Evolutionary conservation across 2,329 filamentous ascomycete genomes (phyloP).

Genomic region (Colletotrichum filicis): DNA sequence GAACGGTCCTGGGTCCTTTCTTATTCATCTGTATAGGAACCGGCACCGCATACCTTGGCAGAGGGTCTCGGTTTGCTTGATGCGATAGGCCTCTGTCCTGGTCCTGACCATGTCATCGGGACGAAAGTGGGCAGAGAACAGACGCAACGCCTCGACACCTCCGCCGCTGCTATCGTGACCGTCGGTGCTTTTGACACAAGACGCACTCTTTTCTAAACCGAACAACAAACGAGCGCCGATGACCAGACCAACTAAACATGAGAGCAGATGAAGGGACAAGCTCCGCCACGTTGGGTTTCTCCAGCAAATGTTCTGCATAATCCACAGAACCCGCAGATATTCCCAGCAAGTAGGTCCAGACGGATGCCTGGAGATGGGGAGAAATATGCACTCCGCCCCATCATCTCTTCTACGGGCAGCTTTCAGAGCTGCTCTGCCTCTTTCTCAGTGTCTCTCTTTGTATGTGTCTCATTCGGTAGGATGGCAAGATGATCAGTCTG

Average conservation of each 20-base stretch:
- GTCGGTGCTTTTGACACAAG: constrained; percentile 31
- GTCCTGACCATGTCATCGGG: not conserved
- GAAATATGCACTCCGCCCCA: constrained; percentile 22
- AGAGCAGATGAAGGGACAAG: constrained; percentile 30
- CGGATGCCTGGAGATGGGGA: constrained; percentile 18
- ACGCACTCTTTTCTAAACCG: constrained; percentile 26
- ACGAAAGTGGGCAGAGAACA: constrained; percentile 18
- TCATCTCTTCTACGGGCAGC: constrained; percentile 34
- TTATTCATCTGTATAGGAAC: not conserved
- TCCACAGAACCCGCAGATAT: not conserved
- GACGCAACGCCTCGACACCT: constrained; percentile 27
- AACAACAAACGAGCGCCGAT: constrained; percentile 33
- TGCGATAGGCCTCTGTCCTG: not conserved
- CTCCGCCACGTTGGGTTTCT: constrained; percentile 28
- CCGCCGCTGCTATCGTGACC: constrained; percentile 18
- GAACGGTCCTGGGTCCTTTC: not conserved
- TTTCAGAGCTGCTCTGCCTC: not conserved
- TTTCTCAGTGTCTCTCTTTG: not conserved
- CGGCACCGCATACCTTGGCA: not conserved
- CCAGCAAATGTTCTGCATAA: not conserved
- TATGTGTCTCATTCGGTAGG: not conserved
- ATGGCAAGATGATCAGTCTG: not conserved
- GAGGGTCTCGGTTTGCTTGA: not conserved
- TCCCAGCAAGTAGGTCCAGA: constrained; percentile 15
- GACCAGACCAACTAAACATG: constrained; percentile 19